These are phyloP conservation scores for Bisporella sp. DNA, from an alignment of 2,329 filamentous ascomycete species.

Conservation along the genomic window DNA sequence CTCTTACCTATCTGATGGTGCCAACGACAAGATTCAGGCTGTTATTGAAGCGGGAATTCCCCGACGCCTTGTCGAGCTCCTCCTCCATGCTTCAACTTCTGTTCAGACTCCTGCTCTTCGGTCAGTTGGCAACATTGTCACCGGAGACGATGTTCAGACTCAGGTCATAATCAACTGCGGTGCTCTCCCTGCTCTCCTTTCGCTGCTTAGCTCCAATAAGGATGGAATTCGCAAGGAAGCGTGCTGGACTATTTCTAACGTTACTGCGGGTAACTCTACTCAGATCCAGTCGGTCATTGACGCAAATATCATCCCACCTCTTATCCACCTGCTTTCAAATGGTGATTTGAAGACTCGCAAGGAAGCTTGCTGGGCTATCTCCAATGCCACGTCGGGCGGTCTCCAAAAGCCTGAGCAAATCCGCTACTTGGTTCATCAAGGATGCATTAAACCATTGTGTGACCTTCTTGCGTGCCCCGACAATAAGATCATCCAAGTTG, in stretches of 20 bases:
- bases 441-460: slow-evolving; percentile 95
- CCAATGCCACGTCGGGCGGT: slow-evolving; percentile 94
- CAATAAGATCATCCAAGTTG: slow-evolving; percentile 99
- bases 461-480: slow-evolving; percentile 93
- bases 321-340: slow-evolving; percentile 93
- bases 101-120: slow-evolving; percentile 96
- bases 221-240: slow-evolving; percentile 99
- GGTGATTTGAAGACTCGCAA: slow-evolving; percentile 99
- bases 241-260: slow-evolving; percentile 99
- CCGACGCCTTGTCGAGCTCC: slow-evolving; percentile 87
- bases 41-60: slow-evolving; percentile 98
- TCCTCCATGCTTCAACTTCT: slow-evolving; percentile 97
- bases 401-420: slow-evolving; percentile 99
- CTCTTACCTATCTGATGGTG: slow-evolving; percentile 94
- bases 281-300: slow-evolving; percentile 97
- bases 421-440: slow-evolving; percentile 84
- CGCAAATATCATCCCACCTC: slow-evolving; percentile 89
- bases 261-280: slow-evolving; percentile 94
- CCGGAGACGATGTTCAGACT: slow-evolving; percentile 95
- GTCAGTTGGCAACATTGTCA: slow-evolving; percentile 98
- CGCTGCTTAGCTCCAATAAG: slow-evolving; percentile 92
- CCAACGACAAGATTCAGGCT: slow-evolving; percentile 98
- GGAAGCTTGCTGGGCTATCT: slow-evolving; percentile 99
- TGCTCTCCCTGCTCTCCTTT: slow-evolving; percentile 83
- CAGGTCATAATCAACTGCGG: slow-evolving; percentile 99